Evolutionary conservation across 805 yeast genomes (phyloP).

Genomic region (Hanseniaspora hatyaiensis): DNA sequence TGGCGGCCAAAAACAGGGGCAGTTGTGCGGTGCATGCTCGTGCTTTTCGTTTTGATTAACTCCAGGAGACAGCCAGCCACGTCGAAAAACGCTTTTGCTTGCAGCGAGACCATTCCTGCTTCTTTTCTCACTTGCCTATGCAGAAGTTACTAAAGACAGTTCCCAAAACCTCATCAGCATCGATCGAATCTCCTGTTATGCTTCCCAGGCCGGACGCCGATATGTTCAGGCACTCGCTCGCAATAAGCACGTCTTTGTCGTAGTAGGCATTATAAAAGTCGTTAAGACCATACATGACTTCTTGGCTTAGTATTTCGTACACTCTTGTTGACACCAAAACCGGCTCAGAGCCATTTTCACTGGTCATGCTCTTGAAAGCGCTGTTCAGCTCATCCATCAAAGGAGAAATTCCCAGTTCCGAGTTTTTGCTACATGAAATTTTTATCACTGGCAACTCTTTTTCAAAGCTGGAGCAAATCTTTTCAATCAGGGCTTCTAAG

Average conservation of each 20-base stretch:
- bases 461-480: conserved; percentile 22
- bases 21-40: too few relatives aligned
- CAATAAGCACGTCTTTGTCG: conserved; percentile 57
- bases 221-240: conserved; percentile 60
- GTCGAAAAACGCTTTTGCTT: too few relatives aligned
- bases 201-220: conserved; percentile 83
- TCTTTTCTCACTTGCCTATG: conserved; percentile 91
- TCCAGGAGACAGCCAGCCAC: too few relatives aligned
- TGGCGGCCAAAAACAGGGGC: too few relatives aligned
- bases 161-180: conserved; percentile 81
- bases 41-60: too few relatives aligned
- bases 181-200: conserved; percentile 80
- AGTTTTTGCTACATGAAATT: conserved; percentile 50
- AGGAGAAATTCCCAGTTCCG: conserved; percentile 43
- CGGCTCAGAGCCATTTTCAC: conserved; percentile 45
- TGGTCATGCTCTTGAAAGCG: conserved; percentile 41
- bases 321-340: conserved; percentile 63
- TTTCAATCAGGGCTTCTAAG: background rate
- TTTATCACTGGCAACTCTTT: conserved; percentile 23
- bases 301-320: conserved; percentile 59
- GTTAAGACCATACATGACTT: conserved; percentile 64
- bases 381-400: conserved; percentile 34
- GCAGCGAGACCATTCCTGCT: too few relatives aligned
- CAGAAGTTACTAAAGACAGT: conserved; percentile 87
- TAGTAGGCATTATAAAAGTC: conserved; percentile 43